phyloP scores from a whole-genome alignment of 164 flowering plant genomes.

The Nymphaea colorata region DNA sequence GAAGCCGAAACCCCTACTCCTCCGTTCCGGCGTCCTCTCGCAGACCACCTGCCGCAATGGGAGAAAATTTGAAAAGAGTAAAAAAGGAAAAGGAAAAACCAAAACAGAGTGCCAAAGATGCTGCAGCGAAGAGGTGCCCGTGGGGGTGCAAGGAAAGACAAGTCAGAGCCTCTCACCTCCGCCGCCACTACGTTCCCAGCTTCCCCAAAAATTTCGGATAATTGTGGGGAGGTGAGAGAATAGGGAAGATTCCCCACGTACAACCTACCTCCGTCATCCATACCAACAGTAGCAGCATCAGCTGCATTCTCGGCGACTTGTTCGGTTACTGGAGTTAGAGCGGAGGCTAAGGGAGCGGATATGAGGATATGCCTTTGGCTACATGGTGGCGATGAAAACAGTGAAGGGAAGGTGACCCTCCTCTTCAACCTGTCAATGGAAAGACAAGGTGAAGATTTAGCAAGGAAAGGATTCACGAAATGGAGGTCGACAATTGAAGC shows the following conservation, averaged over 20 bases:
- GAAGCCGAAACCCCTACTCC: conserved; percentile 91
- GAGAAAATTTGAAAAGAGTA: background rate
- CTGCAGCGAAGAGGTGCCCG: background rate
- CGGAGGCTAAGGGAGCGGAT: too few relatives aligned
- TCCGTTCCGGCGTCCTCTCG: conserved; percentile 26
- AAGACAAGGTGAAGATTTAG: too few relatives aligned
- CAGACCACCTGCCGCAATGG: conserved; percentile 44
- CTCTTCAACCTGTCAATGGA: too few relatives aligned
- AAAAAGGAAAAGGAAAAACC: conserved; percentile 1
- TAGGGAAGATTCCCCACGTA: conserved; percentile 82
- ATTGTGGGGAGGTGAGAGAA: conserved; percentile 47
- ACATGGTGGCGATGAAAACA: too few relatives aligned
- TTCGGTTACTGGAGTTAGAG: too few relatives aligned
- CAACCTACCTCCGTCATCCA: conserved; percentile 11
- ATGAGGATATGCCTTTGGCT: too few relatives aligned
- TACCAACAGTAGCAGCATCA: too few relatives aligned
- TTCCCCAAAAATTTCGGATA: conserved; percentile 47
- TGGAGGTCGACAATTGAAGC: too few relatives aligned
- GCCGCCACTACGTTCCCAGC: conserved; percentile 54
- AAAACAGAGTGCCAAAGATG: too few relatives aligned
- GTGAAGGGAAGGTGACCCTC: too few relatives aligned
- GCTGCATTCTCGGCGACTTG: too few relatives aligned
- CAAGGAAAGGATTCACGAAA: too few relatives aligned
- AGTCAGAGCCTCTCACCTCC: conserved; percentile 25
- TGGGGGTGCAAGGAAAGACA: background rate